Base-by-base conservation (phyloP, 257 asterid species). In the Ballota nigra region DNA sequence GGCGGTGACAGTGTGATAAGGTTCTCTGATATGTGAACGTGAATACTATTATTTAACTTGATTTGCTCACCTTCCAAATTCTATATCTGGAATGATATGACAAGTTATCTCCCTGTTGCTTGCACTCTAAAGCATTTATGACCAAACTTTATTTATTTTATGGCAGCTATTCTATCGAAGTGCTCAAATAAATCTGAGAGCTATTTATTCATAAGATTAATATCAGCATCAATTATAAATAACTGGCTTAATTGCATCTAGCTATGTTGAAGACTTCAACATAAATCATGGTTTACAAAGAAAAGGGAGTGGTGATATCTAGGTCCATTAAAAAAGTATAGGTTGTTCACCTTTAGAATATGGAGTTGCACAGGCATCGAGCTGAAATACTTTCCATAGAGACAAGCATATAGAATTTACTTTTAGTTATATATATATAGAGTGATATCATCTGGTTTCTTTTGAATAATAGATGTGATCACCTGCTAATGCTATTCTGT, bases 1-100 rank as follows among this genome's bases (percentile, higher is more conserved):
- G 99, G 98, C 29, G 99, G 99, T 73, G 99, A 95, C 83, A 89
- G 97, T 65, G 93, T 82, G 63, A 57, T 91, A 78, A 95, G 99
- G 98, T 95, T 68, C 72, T 70, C 75, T 69, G 52, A 53, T 57
- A 18, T 47, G 56, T 66, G 69, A 69, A 20, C 40, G 52, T 26
- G 36, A 63, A 45, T 47, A 68, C 10, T 15, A 56, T 63, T 68
- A 57, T 61, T 70, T 74, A 63, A 12, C 60, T 38, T 28, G 29
- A 61, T 74, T 40, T 59, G 5, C 23, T 33, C 22, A 36, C 67
- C 29, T 64, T 61, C 58, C 62, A 47, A 60, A 61, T 26, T 58
- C 51, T 33, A 23, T 20, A 26, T 70, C 22, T 59, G 63, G 43
- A 70, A 22, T 31, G 7, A 22, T 63, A 65, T 36, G 59, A 70